Conservation (phyloP, 2,329 filamentous ascomycete genomes). For the Helotiales sp. region DNA sequence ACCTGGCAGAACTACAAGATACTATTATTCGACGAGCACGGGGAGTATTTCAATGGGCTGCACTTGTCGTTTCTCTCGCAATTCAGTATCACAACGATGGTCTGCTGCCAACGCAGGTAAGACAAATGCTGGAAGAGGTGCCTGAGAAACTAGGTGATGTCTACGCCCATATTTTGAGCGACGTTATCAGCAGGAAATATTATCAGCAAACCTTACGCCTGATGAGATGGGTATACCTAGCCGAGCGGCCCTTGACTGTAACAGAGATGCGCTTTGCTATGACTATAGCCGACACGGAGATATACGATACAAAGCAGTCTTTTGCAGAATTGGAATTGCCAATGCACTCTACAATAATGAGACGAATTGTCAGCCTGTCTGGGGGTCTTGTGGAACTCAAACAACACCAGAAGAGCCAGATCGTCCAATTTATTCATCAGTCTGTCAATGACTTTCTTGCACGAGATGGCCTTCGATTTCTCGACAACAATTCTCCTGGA, state of each 20-base stretch:
- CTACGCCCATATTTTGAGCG: not conserved
- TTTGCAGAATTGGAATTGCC: not conserved
- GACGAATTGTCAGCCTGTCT: not conserved
- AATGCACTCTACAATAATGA: not conserved
- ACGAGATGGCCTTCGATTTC: not conserved
- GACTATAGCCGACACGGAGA: not conserved
- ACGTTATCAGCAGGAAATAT: not conserved
- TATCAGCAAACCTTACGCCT: not conserved
- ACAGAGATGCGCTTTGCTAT: not conserved
- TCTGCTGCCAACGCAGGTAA: not conserved
- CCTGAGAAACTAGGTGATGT: not conserved
- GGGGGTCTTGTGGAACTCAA: conserved; percentile 3
- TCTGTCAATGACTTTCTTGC: conserved; percentile 38
- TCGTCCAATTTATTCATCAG: conserved; percentile 41
- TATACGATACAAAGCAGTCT: not conserved
- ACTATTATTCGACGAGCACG: not conserved
- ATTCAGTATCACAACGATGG: not conserved
- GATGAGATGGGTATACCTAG: not conserved
- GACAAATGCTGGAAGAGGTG: not conserved
- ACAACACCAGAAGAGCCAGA: not conserved
- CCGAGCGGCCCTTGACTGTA: not conserved
- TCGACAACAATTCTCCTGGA: not conserved
- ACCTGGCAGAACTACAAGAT: not conserved
- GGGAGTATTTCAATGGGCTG: not conserved
- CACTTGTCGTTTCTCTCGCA: not conserved